A percentile compares a stretch with the other conserved stretches of the same genome.
Conservation (phyloP, 2,329 filamentous ascomycete genomes). For the Lomentospora prolificans region DNA sequence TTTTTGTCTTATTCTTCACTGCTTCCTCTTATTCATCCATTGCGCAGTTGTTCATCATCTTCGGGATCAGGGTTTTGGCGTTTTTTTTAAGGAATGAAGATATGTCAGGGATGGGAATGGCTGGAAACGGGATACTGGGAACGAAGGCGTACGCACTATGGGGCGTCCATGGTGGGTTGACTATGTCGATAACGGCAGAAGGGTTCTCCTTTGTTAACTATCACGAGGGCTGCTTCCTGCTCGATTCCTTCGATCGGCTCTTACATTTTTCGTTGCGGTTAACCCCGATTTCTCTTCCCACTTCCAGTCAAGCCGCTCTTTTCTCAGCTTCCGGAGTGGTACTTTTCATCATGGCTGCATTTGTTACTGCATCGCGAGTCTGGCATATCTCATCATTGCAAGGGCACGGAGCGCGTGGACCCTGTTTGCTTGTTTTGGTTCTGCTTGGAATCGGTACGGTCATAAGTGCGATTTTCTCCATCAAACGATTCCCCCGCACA, state of each 20-base stretch:
- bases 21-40: not conserved
- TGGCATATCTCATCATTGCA: slow-evolving; percentile 1
- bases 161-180: not conserved
- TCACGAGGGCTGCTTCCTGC: not conserved
- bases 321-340: not conserved
- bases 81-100: slow-evolving; percentile 3
- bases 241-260: not conserved
- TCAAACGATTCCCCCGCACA: slow-evolving; percentile 1
- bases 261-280: not conserved
- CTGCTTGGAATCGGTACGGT: slow-evolving; percentile 4
- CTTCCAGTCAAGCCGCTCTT: not conserved
- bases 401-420: slow-evolving; percentile 4
- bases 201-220: no score
- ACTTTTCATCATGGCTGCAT: slow-evolving; percentile 4
- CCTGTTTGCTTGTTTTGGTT: slow-evolving; percentile 5
- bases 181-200: not conserved
- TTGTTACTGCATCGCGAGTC: slow-evolving; percentile 5
- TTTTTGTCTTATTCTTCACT: slow-evolving; percentile 4
- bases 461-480: slow-evolving; percentile 5
- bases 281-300: not conserved
- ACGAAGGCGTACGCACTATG: not conserved
- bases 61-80: slow-evolving; percentile 1
- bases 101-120: slow-evolving; percentile 1
- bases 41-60: not conserved
- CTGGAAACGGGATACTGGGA: not conserved